Evolutionary conservation across 1,139 yeast genomes (phyloP).

Genomic region (Magnusiomyces starmeri): DNA sequence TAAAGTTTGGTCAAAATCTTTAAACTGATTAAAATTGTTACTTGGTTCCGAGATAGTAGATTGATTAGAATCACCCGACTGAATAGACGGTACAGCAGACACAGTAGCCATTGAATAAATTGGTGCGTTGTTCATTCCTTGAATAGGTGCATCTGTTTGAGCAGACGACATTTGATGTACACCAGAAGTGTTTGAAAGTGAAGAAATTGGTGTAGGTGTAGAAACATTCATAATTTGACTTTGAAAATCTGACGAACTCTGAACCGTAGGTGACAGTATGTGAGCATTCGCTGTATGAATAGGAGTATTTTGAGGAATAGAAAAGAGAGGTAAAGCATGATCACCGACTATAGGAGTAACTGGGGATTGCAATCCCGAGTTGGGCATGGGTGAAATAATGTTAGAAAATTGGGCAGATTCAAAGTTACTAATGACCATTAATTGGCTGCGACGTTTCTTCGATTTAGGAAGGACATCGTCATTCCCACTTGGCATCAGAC

Average conservation of each 20-base stretch:
- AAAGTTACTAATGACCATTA: not conserved
- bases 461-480: not conserved
- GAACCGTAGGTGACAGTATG: not conserved
- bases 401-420: not conserved
- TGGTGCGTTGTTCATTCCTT: not conserved
- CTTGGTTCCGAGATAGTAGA: too few relatives aligned
- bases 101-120: constrained; percentile 1
- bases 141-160: not conserved
- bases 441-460: not conserved
- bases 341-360: not conserved
- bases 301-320: not conserved
- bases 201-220: not conserved
- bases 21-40: too few relatives aligned
- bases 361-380: not conserved
- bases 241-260: not conserved
- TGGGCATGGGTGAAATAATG: not conserved
- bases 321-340: not conserved
- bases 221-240: not conserved
- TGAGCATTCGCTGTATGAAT: not conserved
- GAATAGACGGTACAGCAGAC: not conserved
- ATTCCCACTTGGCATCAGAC: too few relatives aligned
- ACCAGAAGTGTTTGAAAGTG: not conserved
- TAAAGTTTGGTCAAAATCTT: too few relatives aligned
- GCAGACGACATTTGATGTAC: not conserved
- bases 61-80: too few relatives aligned